Evolutionary conservation across 2,329 filamentous ascomycete genomes (phyloP), one percentile per base, ranked within the genome.

Genomic region (Verticillium nubilum): DNA sequence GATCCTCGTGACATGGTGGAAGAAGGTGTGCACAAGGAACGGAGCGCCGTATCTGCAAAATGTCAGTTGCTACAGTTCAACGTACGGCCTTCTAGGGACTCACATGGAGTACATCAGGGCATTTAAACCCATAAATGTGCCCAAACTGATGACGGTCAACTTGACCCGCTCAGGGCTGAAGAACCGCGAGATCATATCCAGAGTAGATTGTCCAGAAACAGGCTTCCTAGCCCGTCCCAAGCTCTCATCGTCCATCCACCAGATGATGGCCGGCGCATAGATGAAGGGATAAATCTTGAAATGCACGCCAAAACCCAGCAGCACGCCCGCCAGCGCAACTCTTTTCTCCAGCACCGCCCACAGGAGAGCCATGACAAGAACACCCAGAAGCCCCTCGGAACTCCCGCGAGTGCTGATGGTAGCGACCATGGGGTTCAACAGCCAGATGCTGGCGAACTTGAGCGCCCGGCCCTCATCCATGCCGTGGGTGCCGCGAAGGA

Each of bases 201-300:
- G 7, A 19, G 9, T 13, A 10, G 56, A 31, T 4, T 7, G 26
- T 19, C 10, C 55, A 6, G 37, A 29, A 19, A 29, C 3, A 6
- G 19, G 27, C 10, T 47, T 10, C 29, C 31, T 27, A 33, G 27
- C 6, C 19, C 63, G 65, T 9, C 69, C 66, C 60, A 83, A 72
- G 27, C 72, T 73, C 63, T 82, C 80, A 2, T 75, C 76, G 65
- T 91, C 89, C 76, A 94, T 85, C 88, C 88, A 93, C 88, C 89
- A 92, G 5, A 92, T 73, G 50, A 95, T 87, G 3, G 89, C 87
- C 0, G 88, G 85, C 2, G 91, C 94, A 73, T 99, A 99, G 61
- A 99, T 91, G 73, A 98, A 97, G 0, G 95, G 95, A 69, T 99
- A 99, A 62, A 99, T 98, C 80, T 99, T 99, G 77, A 99, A 96